A percentile compares a stretch with the other conserved stretches of the same genome.
Evolutionary conservation across 768 basidiomycete species (phyloP).

Genomic region (Paxillus rubicundulus): DNA sequence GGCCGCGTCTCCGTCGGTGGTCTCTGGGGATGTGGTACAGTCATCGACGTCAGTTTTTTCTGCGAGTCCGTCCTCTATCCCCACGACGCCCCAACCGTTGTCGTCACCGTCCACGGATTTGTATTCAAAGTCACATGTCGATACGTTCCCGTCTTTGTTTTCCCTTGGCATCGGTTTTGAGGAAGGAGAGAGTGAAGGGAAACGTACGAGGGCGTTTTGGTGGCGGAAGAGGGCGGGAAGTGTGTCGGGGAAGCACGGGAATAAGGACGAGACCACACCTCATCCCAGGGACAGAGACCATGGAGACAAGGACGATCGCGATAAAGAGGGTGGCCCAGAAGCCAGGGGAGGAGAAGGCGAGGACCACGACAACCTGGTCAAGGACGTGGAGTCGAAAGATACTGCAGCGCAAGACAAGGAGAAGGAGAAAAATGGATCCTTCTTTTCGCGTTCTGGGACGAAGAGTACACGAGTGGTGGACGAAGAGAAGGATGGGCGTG

Average conservation of each 20-base stretch:
- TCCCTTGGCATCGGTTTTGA: constrained; percentile 24
- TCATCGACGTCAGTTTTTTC: background rate
- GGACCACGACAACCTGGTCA: background rate
- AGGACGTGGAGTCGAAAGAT: background rate
- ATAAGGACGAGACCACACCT: too few species aligned
- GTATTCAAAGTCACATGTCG: constrained; percentile 15
- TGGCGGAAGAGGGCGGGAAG: constrained; percentile 11
- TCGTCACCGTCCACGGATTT: background rate
- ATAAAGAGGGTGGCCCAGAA: background rate
- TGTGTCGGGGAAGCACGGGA: background rate
- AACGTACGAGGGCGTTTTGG: constrained; percentile 21
- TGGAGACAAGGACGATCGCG: too few species aligned
- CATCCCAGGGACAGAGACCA: too few species aligned
- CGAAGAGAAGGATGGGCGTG: constrained; percentile 20
- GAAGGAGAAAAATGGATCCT: constrained; percentile 29
- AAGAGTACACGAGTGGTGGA: constrained; percentile 10
- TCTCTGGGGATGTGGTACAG: too few species aligned
- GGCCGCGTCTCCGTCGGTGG: too few species aligned
- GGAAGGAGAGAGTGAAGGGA: constrained; percentile 20
- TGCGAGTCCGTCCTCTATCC: background rate
- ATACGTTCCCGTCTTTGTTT: constrained; percentile 15
- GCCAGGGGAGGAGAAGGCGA: background rate
- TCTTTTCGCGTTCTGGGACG: constrained; percentile 21
- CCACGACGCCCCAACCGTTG: too few species aligned
- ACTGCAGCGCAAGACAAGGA: constrained; percentile 13